Evolutionary conservation across 306 rosid genomes (phyloP).

Genomic region (Quercus rubra): DNA sequence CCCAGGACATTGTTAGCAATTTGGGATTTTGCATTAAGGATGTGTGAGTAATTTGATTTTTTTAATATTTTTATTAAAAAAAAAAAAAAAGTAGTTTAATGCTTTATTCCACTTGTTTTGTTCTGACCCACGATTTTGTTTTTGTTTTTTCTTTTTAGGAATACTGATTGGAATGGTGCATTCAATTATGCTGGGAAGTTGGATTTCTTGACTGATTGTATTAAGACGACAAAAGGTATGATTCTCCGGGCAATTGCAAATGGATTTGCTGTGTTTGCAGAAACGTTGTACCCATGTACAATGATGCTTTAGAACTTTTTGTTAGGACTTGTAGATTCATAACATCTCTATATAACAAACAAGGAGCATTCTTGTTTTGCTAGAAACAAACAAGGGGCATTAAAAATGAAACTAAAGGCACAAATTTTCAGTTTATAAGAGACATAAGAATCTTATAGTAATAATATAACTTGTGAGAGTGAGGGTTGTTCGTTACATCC

Average conservation of each 20-base stretch:
- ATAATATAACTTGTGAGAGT: too few species aligned
- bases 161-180: slow-evolving; percentile 68
- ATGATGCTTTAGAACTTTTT: not conserved
- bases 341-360: not conserved
- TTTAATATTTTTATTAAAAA: not conserved
- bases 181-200: slow-evolving; percentile 49
- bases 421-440: not conserved
- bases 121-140: not conserved
- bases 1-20: slow-evolving; percentile 33
- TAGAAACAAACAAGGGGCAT: not conserved
- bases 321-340: not conserved
- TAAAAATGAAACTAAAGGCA: not conserved
- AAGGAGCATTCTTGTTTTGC: not conserved
- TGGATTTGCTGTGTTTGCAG: not conserved
- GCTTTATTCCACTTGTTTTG: not conserved
- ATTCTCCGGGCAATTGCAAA: not conserved
- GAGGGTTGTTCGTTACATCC: not conserved
- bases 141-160: slow-evolving; percentile 37
- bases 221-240: slow-evolving; percentile 55
- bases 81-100: not conserved
- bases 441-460: not conserved
- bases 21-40: slow-evolving; percentile 68
- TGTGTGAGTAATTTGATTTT: slow-evolving; percentile 42
- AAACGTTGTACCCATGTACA: not conserved
- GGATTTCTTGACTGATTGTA: slow-evolving; percentile 57